A percentile compares a stretch with the other conserved stretches of the same genome.
These are phyloP conservation scores for Apiospora arundinis DNA, from an alignment of 2,329 filamentous ascomycete genomes.

Conservation along the genomic window DNA sequence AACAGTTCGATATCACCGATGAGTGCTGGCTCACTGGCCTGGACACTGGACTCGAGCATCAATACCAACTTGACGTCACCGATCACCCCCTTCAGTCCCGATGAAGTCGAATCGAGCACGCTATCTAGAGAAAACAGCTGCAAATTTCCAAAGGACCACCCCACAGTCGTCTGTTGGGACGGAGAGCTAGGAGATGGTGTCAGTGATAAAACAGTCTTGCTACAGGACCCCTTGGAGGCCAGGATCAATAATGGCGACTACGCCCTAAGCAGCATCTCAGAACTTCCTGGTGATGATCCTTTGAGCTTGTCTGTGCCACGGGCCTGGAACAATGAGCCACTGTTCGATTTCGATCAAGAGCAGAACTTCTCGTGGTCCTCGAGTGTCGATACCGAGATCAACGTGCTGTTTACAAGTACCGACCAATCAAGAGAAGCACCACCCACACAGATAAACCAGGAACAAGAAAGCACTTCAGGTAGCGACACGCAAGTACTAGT, in stretches of 20 bases:
- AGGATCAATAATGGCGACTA: conserved; percentile 27
- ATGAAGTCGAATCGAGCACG: conserved; percentile 34
- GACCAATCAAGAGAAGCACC: conserved; percentile 31
- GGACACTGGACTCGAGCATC: conserved; percentile 48
- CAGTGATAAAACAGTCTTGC: conserved; percentile 6
- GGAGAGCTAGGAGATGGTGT: not conserved
- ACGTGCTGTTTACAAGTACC: conserved; percentile 45
- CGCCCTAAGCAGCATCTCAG: conserved; percentile 41
- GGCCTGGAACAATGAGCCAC: conserved; percentile 41
- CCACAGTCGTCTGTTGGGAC: conserved; percentile 24
- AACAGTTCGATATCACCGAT: conserved; percentile 53
- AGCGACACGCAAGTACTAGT: conserved; percentile 48
- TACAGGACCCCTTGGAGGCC: not conserved
- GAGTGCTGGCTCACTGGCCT: conserved; percentile 44
- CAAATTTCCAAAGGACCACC: conserved; percentile 33
- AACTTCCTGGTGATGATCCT: conserved; percentile 52
- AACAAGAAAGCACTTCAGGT: conserved; percentile 27
- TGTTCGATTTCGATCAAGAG: conserved; percentile 43
- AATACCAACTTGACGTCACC: conserved; percentile 55
- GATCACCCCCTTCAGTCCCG: conserved; percentile 46
- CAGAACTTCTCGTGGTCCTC: conserved; percentile 42
- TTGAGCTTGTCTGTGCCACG: conserved; percentile 40
- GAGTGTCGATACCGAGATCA: conserved; percentile 42
- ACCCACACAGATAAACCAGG: conserved; percentile 24
- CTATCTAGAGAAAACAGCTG: conserved; percentile 28